Evolutionary conservation across 2,329 filamentous ascomycete species (phyloP).

Genomic region (Aspergillus bombycis): DNA sequence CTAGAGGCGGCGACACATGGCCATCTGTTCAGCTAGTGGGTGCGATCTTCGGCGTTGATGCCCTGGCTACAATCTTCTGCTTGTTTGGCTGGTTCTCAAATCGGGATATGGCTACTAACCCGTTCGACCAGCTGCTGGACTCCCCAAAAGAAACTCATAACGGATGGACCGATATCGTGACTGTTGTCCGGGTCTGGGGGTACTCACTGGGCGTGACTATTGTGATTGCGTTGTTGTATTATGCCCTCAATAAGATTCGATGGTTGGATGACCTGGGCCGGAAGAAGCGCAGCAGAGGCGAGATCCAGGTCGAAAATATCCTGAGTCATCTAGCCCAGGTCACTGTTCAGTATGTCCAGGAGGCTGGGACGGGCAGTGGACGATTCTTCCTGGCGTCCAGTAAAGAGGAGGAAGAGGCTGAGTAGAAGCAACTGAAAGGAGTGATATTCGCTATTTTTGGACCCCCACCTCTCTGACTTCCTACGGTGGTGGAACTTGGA

Average conservation of each 20-base stretch:
- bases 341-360: conserved; percentile 52
- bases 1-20: conserved; percentile 75
- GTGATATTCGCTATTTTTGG: too few relatives aligned
- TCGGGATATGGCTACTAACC: conserved; percentile 40
- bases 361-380: conserved; percentile 47
- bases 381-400: conserved; percentile 46
- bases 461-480: too few relatives aligned
- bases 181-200: conserved; percentile 55
- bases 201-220: conserved; percentile 56
- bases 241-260: conserved; percentile 47
- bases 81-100: conserved; percentile 75
- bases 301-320: conserved; percentile 55
- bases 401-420: conserved; percentile 50
- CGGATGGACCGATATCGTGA: conserved; percentile 62
- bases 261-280: conserved; percentile 55
- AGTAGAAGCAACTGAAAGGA: conserved; percentile 25
- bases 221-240: conserved; percentile 56
- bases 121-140: conserved; percentile 13
- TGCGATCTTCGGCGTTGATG: conserved; percentile 73
- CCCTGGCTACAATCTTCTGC: conserved; percentile 73
- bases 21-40: conserved; percentile 72
- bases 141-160: conserved; percentile 42
- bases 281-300: conserved; percentile 49
- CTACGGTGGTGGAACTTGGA: too few relatives aligned
- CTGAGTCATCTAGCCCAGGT: conserved; percentile 54